These are phyloP conservation scores for Colletotrichum lini DNA, from an alignment of 2,329 filamentous ascomycete species.

Conservation along the genomic window DNA sequence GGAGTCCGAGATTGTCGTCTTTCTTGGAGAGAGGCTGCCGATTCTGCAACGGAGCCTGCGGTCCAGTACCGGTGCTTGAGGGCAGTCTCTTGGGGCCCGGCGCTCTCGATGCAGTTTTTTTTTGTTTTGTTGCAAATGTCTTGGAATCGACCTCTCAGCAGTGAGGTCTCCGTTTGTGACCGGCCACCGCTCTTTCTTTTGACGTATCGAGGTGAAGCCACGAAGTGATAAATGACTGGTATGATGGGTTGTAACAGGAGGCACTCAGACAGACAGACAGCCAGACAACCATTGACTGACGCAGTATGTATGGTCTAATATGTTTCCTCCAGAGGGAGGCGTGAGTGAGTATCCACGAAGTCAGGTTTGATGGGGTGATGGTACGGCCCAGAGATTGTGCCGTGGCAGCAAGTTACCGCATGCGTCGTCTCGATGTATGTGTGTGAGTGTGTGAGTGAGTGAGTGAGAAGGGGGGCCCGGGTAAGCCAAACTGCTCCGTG, in stretches of 20 bases:
- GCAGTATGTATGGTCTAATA: slow-evolving; percentile 16
- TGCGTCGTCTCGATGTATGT: slow-evolving; percentile 40
- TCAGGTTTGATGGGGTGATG: slow-evolving; percentile 11
- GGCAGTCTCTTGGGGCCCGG: slow-evolving; percentile 42
- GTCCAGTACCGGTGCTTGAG: slow-evolving; percentile 35
- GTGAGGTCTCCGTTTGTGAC: slow-evolving; percentile 61
- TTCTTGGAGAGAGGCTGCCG: slow-evolving; percentile 45
- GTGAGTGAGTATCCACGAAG: neutral
- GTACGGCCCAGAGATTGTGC: slow-evolving; percentile 10
- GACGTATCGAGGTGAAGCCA: slow-evolving; percentile 54
- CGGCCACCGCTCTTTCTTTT: slow-evolving; percentile 64
- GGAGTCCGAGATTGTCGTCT: slow-evolving; percentile 52
- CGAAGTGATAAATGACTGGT: slow-evolving; percentile 58
- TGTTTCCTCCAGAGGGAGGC: slow-evolving; percentile 4
- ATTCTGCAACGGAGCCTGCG: slow-evolving; percentile 34
- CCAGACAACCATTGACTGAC: slow-evolving; percentile 17
- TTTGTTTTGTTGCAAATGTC: slow-evolving; percentile 65
- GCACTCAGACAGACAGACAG: slow-evolving; percentile 11
- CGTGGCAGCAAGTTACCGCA: slow-evolving; percentile 26
- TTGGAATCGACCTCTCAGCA: slow-evolving; percentile 64
- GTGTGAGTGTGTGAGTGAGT: too few relatives aligned
- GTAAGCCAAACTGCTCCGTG: slow-evolving; percentile 46
- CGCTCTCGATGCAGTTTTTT: slow-evolving; percentile 58
- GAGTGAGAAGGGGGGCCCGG: slow-evolving; percentile 33
- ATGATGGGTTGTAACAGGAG: slow-evolving; percentile 37